Base-by-base conservation (phyloP, 2,329 filamentous ascomycete species). In the Exophiala spinifera region DNA sequence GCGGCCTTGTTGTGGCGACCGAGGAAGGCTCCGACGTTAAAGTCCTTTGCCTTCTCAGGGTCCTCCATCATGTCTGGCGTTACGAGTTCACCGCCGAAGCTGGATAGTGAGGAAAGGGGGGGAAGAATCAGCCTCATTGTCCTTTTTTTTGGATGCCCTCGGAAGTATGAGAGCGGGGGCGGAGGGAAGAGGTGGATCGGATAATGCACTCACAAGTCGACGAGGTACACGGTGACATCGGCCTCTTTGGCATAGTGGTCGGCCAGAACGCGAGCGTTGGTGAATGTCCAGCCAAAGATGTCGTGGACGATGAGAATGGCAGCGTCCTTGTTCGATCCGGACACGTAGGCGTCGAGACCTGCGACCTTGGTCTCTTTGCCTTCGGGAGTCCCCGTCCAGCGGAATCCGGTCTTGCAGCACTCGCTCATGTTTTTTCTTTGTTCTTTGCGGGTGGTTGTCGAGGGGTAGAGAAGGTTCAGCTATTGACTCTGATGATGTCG, bases 201-300 rank as follows among this genome's bases (percentile, higher is more conserved):
- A 31, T 31, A 31, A 31, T 31, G 15, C 28, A 49, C 47, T 40
- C 15, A 49, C 47, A 70, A 64, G 59, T 77, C 74, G 2, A 74
- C 61, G 15, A 77, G 60, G 61, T 76, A 76, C 54, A 69, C 69
- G 33, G 72, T 74, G 57, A 71, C 75, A 63, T 74, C 70, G 13
- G 65, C 67, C 11, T 67, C 67, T 56, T 70, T 68, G 25, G 75
- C 74, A 61, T 76, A 78, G 50, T 72, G 64, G 63, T 77, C 75
- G 14, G 75, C 75, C 14, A 77, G 64, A 4, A 78, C 56, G 25
- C 75, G 70, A 43, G 69, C 61, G 63, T 77, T 77, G 23, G 65
- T 61, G 31, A 77, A 69, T 7, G 69, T 70, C 70, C 70, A 77
- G 53, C 75, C 75, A 53, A 75, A 77, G 63, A 79, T 72, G 59